Evolutionary conservation across 371 early-diverging fungal species (phyloP).

Genomic region (Zychaea mexicana): DNA sequence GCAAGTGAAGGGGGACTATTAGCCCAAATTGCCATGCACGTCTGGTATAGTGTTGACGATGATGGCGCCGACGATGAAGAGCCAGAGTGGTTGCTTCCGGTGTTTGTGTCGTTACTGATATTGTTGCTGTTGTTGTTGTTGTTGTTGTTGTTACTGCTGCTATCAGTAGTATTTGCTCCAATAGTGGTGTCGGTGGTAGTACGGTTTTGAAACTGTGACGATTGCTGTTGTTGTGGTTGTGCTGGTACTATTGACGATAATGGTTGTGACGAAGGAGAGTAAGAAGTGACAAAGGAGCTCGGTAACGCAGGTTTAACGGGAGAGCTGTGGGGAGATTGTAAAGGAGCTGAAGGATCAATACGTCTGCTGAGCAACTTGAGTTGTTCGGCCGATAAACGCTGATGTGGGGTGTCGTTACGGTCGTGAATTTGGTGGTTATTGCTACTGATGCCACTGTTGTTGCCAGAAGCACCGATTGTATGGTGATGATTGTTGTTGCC

Average conservation of each 20-base stretch:
- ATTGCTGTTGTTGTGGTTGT: background rate
- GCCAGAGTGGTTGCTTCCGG: background rate
- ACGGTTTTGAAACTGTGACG: background rate
- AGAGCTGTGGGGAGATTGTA: slow-evolving; percentile 36
- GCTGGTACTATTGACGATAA: background rate
- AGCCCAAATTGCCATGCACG: slow-evolving; percentile 7
- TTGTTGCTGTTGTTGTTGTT: background rate
- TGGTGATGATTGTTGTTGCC: background rate
- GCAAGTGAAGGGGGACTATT: background rate
- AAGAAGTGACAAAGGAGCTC: background rate
- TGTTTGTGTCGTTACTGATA: background rate
- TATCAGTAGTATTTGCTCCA: background rate
- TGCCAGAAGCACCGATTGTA: background rate
- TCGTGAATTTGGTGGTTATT: background rate
- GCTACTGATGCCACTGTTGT: background rate
- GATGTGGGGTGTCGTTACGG: background rate
- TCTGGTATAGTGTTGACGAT: slow-evolving; percentile 3
- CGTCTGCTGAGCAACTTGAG: slow-evolving; percentile 43
- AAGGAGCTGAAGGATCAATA: slow-evolving; percentile 36
- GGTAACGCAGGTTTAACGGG: slow-evolving; percentile 42
- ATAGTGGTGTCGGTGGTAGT: background rate
- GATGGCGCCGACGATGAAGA: background rate
- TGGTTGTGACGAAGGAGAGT: background rate
- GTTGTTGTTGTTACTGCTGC: background rate
- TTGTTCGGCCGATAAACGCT: slow-evolving; percentile 33